Base-by-base conservation (phyloP, 129 eudicot species). In the Saussurea involucrata region DNA sequence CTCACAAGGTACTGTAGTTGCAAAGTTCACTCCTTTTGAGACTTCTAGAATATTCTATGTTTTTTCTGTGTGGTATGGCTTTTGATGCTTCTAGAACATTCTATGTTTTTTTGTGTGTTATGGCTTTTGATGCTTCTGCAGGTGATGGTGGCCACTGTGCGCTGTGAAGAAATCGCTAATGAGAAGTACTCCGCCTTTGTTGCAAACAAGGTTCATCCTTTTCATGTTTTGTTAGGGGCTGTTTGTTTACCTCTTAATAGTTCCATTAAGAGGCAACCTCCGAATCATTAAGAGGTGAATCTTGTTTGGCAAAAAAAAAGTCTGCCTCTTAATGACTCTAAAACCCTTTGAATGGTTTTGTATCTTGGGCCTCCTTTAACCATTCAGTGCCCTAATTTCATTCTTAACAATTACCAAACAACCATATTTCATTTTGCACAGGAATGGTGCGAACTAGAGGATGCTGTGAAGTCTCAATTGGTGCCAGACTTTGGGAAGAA, bases 131-230 rank as follows among this genome's bases (percentile, higher is more conserved):
- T 65, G 33, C 73, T 32, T 68, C 55, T 46, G 55, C n/a, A 89
- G 91, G 87, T 91, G 69, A 88, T 91, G 97, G 97, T 91, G 74
- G 94, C 97, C n/a, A 88, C 94, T 46, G 90, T 91, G 6, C 89
- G 94, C 4, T 91, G 97, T 77, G 97, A 91, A 80, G 94, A 91
- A 74, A 91, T 91, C 66, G 93, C 92, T 20, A 86, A 80, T 42
- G 94, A 91, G 83, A 88, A 82, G 74, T 84, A 65, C 44, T 32
- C 34, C 17, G 70, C 27, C 25, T 88, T 91, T 70, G 72, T 60
- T 63, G 46, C 76, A 5, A 81, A 91, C 66, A 60, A 86, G 92
- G 97, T 91, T 68, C 37, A 12, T 68, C 18, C 10, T 78, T 69
- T 33, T 66, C 31, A 40, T 63, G 29, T 69, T 15, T 25, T 31